A percentile compares a stretch with the other conserved stretches of the same genome.
phyloP scores from a whole-genome alignment of 805 yeast genomes.

The Yamadazyma phyllophila region DNA sequence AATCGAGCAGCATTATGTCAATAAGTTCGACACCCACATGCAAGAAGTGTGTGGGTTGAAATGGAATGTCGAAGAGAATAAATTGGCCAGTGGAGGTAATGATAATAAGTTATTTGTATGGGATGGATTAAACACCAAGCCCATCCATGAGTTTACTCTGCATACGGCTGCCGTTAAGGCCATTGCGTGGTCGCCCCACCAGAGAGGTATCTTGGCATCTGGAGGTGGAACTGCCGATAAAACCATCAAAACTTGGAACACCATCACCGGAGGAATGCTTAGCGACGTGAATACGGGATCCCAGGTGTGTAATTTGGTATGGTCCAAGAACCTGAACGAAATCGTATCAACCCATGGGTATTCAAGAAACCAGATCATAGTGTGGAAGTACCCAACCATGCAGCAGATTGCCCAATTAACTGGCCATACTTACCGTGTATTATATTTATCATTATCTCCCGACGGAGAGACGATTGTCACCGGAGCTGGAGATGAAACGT shows the following conservation, averaged over 20 bases:
- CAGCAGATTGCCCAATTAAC: conserved; percentile 90
- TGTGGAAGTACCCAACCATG: conserved; percentile 94
- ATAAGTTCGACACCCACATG: conserved; percentile 68
- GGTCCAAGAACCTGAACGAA: conserved; percentile 93
- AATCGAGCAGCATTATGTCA: conserved; percentile 75
- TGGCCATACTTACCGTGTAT: conserved; percentile 91
- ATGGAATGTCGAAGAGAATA: conserved; percentile 91
- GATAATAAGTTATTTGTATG: conserved; percentile 85
- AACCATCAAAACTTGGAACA: conserved; percentile 88
- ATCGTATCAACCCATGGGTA: conserved; percentile 94
- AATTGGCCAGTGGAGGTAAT: conserved; percentile 93
- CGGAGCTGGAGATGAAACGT: conserved; percentile 97
- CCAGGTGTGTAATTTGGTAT: conserved; percentile 89
- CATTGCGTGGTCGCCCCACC: conserved; percentile 96
- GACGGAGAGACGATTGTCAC: conserved; percentile 97
- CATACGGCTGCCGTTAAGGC: conserved; percentile 97
- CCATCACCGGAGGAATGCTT: conserved; percentile 68
- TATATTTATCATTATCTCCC: conserved; percentile 86
- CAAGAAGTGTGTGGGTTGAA: conserved; percentile 96
- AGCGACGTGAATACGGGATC: conserved; percentile 92
- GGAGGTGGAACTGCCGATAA: conserved; percentile 98
- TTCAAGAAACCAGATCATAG: conserved; percentile 81
- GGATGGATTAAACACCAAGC: conserved; percentile 73
- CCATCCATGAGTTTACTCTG: conserved; percentile 71
- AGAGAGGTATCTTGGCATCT: conserved; percentile 85